Conservation (phyloP, 106 monocot species). For the Dioscorea dumetorum region DNA sequence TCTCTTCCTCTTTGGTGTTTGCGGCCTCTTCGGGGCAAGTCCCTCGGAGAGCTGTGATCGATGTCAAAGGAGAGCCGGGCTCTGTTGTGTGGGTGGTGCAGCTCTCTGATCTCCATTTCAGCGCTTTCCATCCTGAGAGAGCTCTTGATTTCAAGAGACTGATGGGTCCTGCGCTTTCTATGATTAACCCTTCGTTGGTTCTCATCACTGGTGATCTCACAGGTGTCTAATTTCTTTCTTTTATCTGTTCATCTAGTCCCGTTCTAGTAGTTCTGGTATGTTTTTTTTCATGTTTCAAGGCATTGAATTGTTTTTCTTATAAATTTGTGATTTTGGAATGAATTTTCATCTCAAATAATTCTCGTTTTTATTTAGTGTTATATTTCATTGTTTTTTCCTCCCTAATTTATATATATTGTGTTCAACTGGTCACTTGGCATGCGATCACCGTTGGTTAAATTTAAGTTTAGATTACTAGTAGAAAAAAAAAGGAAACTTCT, state of each 20-base stretch:
- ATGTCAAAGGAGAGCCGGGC: slow-evolving; percentile 55
- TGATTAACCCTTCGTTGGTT: slow-evolving; percentile 86
- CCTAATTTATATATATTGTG: no score
- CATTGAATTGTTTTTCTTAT: not conserved
- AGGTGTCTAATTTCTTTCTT: slow-evolving; percentile 26
- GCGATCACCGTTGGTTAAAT: no score
- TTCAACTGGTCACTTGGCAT: no score
- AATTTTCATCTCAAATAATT: no score
- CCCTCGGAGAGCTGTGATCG: slow-evolving; percentile 25
- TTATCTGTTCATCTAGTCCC: not conserved
- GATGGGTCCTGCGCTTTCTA: slow-evolving; percentile 64
- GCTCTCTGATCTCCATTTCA: slow-evolving; percentile 97
- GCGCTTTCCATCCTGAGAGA: slow-evolving; percentile 80
- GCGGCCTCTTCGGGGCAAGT: not conserved
- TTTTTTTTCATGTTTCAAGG: not conserved
- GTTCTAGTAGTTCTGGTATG: not conserved
- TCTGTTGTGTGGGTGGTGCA: slow-evolving; percentile 87
- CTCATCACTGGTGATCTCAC: slow-evolving; percentile 99
- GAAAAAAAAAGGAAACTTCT: no score
- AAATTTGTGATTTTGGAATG: not conserved
- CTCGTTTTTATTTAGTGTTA: no score
- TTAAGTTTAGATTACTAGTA: no score
- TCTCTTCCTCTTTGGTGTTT: not conserved
- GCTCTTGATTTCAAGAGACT: slow-evolving; percentile 68
- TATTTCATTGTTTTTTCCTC: no score